phyloP scores from a whole-genome alignment of 2,329 filamentous ascomycete species.

The Lachnellula willkommii region DNA sequence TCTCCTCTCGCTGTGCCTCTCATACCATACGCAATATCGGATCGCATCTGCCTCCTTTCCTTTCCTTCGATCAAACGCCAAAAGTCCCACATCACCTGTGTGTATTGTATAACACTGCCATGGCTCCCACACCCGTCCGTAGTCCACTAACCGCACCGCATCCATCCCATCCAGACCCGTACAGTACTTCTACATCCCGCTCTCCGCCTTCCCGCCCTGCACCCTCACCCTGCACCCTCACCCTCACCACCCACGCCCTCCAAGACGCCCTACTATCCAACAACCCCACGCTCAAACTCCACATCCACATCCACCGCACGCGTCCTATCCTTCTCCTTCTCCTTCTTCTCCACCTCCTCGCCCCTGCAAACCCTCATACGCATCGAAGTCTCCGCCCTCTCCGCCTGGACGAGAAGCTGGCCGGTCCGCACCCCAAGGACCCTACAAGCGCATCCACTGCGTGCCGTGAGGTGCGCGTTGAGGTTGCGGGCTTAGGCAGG shows the following conservation, averaged over 20 bases:
- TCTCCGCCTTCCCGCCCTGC: neutral
- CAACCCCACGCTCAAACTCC: slow-evolving; percentile 5
- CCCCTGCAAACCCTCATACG: slow-evolving; percentile 11
- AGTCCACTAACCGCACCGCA: neutral
- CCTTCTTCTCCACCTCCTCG: neutral
- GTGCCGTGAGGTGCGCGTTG: slow-evolving; percentile 49
- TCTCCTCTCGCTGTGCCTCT: neutral
- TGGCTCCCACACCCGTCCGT: neutral
- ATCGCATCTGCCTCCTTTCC: neutral
- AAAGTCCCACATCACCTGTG: neutral
- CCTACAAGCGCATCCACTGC: slow-evolving; percentile 62
- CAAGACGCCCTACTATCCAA: slow-evolving; percentile 29
- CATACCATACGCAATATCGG: neutral
- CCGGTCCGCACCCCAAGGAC: slow-evolving; percentile 57
- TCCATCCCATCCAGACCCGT: slow-evolving; percentile 34
- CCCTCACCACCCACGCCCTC: slow-evolving; percentile 25
- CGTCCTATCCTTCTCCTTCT: slow-evolving; percentile 7
- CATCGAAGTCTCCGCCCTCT: slow-evolving; percentile 17
- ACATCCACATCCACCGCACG: slow-evolving; percentile 8
- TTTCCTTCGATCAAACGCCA: neutral
- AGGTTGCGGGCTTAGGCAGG: slow-evolving; percentile 34
- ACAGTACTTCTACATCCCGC: slow-evolving; percentile 40
- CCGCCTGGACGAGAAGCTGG: slow-evolving; percentile 48
- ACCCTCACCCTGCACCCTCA: slow-evolving; percentile 29
- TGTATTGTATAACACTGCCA: neutral